phyloP scores from a whole-genome alignment of 2,329 filamentous ascomycete species.

The Knufia fluminis region DNA sequence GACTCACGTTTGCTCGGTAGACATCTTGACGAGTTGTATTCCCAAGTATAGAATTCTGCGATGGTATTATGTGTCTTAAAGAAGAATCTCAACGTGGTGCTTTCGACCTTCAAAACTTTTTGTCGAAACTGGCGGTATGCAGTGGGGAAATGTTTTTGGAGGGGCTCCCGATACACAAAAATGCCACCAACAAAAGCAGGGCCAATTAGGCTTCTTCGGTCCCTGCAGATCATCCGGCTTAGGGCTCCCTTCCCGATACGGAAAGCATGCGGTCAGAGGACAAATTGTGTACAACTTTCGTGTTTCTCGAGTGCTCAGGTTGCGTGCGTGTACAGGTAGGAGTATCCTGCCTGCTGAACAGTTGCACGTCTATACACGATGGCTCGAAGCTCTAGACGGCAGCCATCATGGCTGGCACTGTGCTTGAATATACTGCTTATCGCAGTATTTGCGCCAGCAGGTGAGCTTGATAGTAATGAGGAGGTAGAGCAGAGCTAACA shows the following conservation, averaged over 20 bases:
- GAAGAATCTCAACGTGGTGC: neutral
- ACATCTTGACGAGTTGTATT: slow-evolving; percentile 46
- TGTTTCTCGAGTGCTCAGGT: neutral
- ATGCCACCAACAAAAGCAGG: neutral
- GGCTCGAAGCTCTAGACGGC: slow-evolving; percentile 19
- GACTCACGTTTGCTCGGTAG: slow-evolving; percentile 80
- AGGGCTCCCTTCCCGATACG: neutral
- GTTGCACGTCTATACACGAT: slow-evolving; percentile 5
- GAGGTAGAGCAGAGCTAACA: slow-evolving; percentile 4
- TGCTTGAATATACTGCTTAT: slow-evolving; percentile 52
- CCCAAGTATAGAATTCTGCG: neutral
- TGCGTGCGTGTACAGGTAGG: neutral
- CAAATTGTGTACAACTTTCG: neutral
- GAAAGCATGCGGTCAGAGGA: slow-evolving; percentile 5
- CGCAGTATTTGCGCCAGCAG: slow-evolving; percentile 54
- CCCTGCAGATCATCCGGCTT: slow-evolving; percentile 4
- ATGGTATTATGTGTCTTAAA: neutral
- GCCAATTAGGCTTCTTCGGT: neutral
- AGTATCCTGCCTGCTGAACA: neutral
- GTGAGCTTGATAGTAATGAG: slow-evolving; percentile 38
- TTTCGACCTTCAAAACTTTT: neutral
- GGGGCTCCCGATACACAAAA: slow-evolving; percentile 2
- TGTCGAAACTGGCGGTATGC: slow-evolving; percentile 1
- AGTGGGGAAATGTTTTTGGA: slow-evolving; percentile 6
- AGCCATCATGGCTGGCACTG: slow-evolving; percentile 33